A percentile compares a stretch with the other conserved stretches of the same genome.
phyloP scores from a whole-genome alignment of 202 grass and related monocot species.

The Zoysia matrella region DNA sequence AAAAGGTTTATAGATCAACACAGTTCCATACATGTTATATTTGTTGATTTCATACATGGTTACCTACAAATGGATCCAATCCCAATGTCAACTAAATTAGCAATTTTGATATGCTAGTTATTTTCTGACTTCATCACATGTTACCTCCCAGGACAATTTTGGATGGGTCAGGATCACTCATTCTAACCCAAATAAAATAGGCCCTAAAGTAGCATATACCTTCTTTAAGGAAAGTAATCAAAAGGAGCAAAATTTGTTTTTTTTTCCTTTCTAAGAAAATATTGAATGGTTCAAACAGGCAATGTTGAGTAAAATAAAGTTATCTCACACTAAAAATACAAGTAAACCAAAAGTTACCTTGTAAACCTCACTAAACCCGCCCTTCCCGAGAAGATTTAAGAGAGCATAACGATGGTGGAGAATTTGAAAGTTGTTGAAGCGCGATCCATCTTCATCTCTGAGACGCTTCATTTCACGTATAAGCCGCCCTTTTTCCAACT shows the following conservation, averaged over 20 bases:
- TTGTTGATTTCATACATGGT: constrained; percentile 16
- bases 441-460: constrained; percentile 97
- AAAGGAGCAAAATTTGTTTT: constrained; percentile 15
- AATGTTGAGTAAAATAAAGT: constrained; percentile 10
- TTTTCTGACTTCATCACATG: constrained; percentile 7
- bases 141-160: constrained; percentile 8
- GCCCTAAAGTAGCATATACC: neutral
- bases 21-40: neutral
- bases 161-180: constrained; percentile 22
- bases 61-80: neutral
- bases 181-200: neutral
- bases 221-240: constrained; percentile 22
- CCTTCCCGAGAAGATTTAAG: constrained; percentile 99
- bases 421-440: constrained; percentile 98
- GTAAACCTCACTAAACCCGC: constrained; percentile 99
- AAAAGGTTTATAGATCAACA: neutral
- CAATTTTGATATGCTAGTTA: constrained; percentile 11
- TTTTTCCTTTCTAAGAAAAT: constrained; percentile 22
- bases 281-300: constrained; percentile 22
- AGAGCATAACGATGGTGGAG: constrained; percentile 99
- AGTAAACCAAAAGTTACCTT: constrained; percentile 67
- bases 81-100: neutral
- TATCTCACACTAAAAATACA: constrained; percentile 1
- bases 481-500: constrained; percentile 94
- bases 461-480: constrained; percentile 99